Evolutionary conservation across 306 rosid species (phyloP).

Genomic region (Quercus wislizeni): DNA sequence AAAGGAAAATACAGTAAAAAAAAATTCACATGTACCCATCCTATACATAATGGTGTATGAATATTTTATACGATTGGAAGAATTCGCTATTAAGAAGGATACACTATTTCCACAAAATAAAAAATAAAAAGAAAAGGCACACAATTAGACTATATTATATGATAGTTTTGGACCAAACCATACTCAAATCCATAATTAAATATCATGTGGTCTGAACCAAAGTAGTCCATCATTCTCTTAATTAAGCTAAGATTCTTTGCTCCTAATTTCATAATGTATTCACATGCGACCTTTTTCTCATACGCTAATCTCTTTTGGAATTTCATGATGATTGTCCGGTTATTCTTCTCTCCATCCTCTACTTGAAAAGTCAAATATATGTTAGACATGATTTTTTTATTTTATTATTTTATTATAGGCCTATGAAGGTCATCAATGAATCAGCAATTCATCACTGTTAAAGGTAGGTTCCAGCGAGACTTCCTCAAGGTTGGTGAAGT

Average conservation of each 20-base stretch:
- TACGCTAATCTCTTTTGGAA: neutral
- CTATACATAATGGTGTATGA: too few relatives aligned
- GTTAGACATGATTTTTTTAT: neutral
- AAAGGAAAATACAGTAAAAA: too few relatives aligned
- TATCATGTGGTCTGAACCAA: slow-evolving; percentile 6
- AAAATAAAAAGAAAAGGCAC: too few relatives aligned
- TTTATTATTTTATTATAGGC: neutral
- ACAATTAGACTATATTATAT: neutral
- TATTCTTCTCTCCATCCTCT: neutral
- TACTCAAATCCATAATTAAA: neutral
- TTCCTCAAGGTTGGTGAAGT: too few relatives aligned
- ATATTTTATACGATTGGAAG: too few relatives aligned
- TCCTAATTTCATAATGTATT: neutral
- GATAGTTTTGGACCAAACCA: neutral
- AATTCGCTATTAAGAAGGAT: too few relatives aligned
- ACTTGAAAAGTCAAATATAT: neutral
- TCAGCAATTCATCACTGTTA: neutral
- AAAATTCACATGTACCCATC: too few relatives aligned
- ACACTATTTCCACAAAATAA: too few relatives aligned
- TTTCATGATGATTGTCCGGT: neutral
- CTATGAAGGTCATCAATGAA: neutral
- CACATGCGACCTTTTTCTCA: neutral
- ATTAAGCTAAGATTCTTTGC: neutral
- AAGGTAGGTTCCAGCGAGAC: neutral
- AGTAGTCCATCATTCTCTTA: neutral